Conservation (phyloP, 2,329 filamentous ascomycete species). For the Aspergillus nomiae region DNA sequence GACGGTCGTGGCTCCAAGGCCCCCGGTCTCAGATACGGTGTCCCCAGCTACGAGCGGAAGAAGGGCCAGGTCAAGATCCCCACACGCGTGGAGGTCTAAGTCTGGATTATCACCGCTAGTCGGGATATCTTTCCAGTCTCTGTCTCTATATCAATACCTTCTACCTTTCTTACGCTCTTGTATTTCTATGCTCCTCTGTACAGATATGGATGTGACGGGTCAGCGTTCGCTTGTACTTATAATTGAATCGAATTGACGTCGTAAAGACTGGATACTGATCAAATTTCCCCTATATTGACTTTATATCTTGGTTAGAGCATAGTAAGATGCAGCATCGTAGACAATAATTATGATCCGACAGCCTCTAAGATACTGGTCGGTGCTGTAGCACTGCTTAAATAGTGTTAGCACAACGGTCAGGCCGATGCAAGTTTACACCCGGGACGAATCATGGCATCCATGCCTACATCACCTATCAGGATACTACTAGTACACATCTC, state of each 20-base stretch:
- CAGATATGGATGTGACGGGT: neutral
- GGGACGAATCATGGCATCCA: neutral
- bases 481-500: neutral
- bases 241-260: neutral
- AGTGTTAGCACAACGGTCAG: neutral
- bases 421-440: neutral
- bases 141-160: slow-evolving; percentile 66
- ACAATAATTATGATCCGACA: neutral
- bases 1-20: slow-evolving; percentile 57
- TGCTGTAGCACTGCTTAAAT: neutral
- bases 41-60: slow-evolving; percentile 64
- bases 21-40: slow-evolving; percentile 62
- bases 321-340: neutral
- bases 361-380: neutral
- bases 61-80: slow-evolving; percentile 66
- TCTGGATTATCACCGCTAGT: slow-evolving; percentile 1
- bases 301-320: neutral
- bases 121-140: slow-evolving; percentile 34
- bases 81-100: slow-evolving; percentile 56
- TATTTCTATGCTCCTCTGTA: slow-evolving; percentile 7
- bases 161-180: neutral
- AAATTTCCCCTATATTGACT: neutral
- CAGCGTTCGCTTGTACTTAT: slow-evolving; percentile 5
- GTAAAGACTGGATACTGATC: neutral
- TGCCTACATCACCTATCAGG: neutral